These are phyloP conservation scores for Coleophoma eucalyptorum DNA, from an alignment of 2,329 filamentous ascomycete species.

Conservation along the genomic window DNA sequence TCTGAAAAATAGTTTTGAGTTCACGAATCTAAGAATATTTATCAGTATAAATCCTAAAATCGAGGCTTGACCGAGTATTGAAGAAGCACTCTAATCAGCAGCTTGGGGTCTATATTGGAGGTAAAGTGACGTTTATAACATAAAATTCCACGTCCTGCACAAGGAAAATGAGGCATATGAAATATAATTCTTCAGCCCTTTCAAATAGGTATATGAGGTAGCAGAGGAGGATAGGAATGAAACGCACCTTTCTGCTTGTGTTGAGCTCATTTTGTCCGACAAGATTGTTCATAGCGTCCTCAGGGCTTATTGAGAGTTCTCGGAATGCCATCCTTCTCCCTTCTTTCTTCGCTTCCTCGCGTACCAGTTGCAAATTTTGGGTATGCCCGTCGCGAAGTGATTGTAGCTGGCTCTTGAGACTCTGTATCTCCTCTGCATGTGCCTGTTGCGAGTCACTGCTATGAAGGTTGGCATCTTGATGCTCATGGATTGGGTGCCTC, in stretches of 20 bases:
- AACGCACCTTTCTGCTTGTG: neutral
- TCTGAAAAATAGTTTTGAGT: constrained; percentile 4
- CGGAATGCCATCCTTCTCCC: constrained; percentile 3
- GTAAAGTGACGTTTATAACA: too few relatives aligned
- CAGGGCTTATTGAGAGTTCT: constrained; percentile 3
- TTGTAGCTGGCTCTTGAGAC: neutral
- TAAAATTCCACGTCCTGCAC: neutral
- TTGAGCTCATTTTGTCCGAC: neutral
- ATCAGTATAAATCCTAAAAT: too few relatives aligned
- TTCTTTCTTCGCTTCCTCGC: neutral
- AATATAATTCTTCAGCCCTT: too few relatives aligned
- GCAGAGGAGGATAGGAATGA: too few relatives aligned
- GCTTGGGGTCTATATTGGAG: too few relatives aligned
- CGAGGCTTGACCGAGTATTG: too few relatives aligned
- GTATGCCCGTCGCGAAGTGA: neutral
- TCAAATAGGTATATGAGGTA: too few relatives aligned
- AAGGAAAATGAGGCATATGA: too few relatives aligned
- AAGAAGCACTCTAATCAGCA: too few relatives aligned
- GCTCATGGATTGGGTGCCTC: too few relatives aligned
- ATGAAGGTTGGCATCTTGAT: neutral
- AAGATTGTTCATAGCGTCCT: neutral
- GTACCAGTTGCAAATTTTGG: neutral
- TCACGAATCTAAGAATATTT: constrained; percentile 1
- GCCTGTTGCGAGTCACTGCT: neutral
- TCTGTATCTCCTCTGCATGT: neutral